A percentile compares a stretch with the other conserved stretches of the same genome.
phyloP scores from a whole-genome alignment of 495 filamentous ascomycete species.

The Hypoxylon cercidicola region DNA sequence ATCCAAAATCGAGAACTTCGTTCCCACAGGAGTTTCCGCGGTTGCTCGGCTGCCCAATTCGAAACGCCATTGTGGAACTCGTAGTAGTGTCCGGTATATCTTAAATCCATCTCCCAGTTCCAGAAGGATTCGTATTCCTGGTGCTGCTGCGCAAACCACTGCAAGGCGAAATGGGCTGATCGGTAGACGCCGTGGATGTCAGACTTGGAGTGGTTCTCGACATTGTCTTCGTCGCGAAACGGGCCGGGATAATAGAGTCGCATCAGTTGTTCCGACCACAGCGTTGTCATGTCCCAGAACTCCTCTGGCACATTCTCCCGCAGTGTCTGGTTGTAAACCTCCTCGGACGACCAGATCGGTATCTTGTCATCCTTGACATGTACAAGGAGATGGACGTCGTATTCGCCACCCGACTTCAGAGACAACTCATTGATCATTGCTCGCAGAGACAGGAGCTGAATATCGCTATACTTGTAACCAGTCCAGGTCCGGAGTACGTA shows the following conservation, averaged over 20 bases:
- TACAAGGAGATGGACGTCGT: constrained; percentile 67
- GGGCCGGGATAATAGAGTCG: constrained; percentile 53
- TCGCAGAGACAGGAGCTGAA: constrained; percentile 59
- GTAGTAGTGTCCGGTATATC: constrained; percentile 67
- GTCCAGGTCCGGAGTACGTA: constrained; percentile 56
- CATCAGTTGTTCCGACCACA: constrained; percentile 64
- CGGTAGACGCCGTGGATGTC: constrained; percentile 51
- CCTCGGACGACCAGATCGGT: constrained; percentile 62
- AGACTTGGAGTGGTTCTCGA: constrained; percentile 57
- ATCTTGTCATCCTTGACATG: constrained; percentile 66
- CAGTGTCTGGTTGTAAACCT: constrained; percentile 60
- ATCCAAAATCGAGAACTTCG: constrained; percentile 59
- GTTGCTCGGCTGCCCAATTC: constrained; percentile 63
- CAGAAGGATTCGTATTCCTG: constrained; percentile 70
- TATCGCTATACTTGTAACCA: constrained; percentile 53
- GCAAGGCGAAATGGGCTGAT: constrained; percentile 55
- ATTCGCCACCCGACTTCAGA: constrained; percentile 66
- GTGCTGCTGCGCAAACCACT: constrained; percentile 66
- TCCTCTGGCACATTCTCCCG: constrained; percentile 63
- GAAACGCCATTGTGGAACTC: constrained; percentile 60
- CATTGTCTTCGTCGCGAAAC: constrained; percentile 52
- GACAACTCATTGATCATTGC: constrained; percentile 66
- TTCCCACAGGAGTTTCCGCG: constrained; percentile 63
- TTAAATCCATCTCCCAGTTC: constrained; percentile 71
- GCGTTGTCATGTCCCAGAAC: constrained; percentile 63